Conservation (phyloP, 2,329 filamentous ascomycete species). For the Cordyceps pruinosa region DNA sequence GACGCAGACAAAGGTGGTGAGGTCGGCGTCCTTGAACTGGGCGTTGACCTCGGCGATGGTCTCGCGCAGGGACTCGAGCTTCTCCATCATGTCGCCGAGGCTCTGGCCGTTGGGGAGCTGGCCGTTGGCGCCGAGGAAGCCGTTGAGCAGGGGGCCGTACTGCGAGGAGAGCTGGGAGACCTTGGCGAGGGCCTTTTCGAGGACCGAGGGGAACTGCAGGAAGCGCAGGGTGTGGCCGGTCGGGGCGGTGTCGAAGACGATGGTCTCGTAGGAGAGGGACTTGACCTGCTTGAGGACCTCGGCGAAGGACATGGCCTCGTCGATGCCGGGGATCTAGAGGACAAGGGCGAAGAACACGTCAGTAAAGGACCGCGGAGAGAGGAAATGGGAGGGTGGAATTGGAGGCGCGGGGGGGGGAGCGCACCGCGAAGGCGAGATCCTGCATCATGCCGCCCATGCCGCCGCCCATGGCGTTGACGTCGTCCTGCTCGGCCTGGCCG, state of each 20-base stretch:
- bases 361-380: background rate
- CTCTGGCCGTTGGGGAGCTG: conserved; percentile 84
- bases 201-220: conserved; percentile 93
- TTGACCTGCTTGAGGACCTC: conserved; percentile 99
- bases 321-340: conserved; percentile 87
- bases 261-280: conserved; percentile 95
- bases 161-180: conserved; percentile 88
- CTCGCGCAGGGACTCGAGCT: conserved; percentile 86
- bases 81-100: conserved; percentile 84
- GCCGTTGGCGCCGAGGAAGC: conserved; percentile 73
- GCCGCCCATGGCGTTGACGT: conserved; percentile 60
- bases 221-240: conserved; percentile 98
- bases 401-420: conserved; percentile 24
- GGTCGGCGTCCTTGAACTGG: conserved; percentile 93
- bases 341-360: background rate
- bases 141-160: conserved; percentile 93
- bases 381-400: background rate
- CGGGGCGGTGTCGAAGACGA: conserved; percentile 97
- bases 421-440: conserved; percentile 88
- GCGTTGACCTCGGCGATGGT: conserved; percentile 95
- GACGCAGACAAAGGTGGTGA: conserved; percentile 96
- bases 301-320: conserved; percentile 99
- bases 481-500: conserved; percentile 60
- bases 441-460: conserved; percentile 95
- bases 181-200: conserved; percentile 98